These are phyloP conservation scores for Emydomyces testavorans DNA, from an alignment of 2,329 filamentous ascomycete genomes.

Conservation along the genomic window DNA sequence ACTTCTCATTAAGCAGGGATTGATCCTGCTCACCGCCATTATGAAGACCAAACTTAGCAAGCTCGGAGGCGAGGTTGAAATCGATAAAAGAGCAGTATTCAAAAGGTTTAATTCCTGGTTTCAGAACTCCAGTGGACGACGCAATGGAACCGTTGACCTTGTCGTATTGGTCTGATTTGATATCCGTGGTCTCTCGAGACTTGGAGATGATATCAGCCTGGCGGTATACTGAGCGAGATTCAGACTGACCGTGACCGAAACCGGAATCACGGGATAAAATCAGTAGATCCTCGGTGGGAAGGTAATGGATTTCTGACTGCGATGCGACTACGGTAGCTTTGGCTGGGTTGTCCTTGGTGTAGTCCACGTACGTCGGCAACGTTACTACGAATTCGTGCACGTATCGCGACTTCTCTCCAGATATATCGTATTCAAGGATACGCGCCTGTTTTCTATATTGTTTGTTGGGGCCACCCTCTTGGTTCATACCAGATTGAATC, in stretches of 20 bases:
- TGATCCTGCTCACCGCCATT: slow-evolving; percentile 54
- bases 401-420: slow-evolving; percentile 36
- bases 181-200: slow-evolving; percentile 45
- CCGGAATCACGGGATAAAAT: slow-evolving; percentile 5
- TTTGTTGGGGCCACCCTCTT: slow-evolving; percentile 49
- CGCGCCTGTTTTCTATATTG: slow-evolving; percentile 47
- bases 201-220: slow-evolving; percentile 61
- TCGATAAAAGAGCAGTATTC: slow-evolving; percentile 56
- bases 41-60: slow-evolving; percentile 54
- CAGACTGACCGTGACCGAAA: slow-evolving; percentile 44
- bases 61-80: slow-evolving; percentile 54
- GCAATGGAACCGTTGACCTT: slow-evolving; percentile 36
- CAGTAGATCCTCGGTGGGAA: slow-evolving; percentile 31
- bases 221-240: slow-evolving; percentile 49
- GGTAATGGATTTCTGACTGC: slow-evolving; percentile 57
- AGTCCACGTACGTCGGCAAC: slow-evolving; percentile 48
- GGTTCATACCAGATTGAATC: slow-evolving; percentile 53
- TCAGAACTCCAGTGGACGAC: slow-evolving; percentile 42
- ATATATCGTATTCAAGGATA: slow-evolving; percentile 54
- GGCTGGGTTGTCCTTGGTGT: slow-evolving; percentile 38
- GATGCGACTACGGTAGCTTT: slow-evolving; percentile 47
- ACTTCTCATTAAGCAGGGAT: slow-evolving; percentile 60
- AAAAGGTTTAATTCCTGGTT: slow-evolving; percentile 45
- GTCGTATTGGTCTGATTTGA: slow-evolving; percentile 39
- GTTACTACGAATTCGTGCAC: slow-evolving; percentile 54